Percentiles rank a stretch among this genome's conserved stretches.
Conservation (phyloP, 2,329 filamentous ascomycete genomes). For the Alternaria sp. region DNA sequence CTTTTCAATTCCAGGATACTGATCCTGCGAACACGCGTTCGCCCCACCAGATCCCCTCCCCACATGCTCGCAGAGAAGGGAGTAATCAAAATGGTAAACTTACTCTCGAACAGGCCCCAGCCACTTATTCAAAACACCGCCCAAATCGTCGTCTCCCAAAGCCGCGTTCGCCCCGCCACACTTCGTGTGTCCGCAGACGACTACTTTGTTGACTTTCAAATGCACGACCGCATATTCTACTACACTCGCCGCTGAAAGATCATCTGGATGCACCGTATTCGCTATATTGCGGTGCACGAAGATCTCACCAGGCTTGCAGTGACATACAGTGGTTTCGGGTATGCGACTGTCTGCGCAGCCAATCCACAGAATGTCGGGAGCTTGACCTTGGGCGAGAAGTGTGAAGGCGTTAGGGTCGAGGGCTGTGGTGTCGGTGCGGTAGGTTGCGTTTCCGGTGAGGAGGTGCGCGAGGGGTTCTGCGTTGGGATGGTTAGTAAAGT, state of each 20-base stretch:
- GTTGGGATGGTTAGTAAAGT: constrained; percentile 29
- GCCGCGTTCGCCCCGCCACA: constrained; percentile 66
- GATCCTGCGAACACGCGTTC: not conserved
- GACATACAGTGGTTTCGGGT: constrained; percentile 81
- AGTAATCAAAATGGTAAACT: not conserved
- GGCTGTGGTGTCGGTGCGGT: constrained; percentile 69
- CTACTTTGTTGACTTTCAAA: constrained; percentile 69
- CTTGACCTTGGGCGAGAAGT: constrained; percentile 70
- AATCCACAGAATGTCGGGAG: constrained; percentile 76
- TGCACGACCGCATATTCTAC: constrained; percentile 79
- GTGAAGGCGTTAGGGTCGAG: constrained; percentile 75
- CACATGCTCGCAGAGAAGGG: not conserved
- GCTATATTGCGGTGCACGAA: constrained; percentile 92
- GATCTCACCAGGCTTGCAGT: constrained; percentile 80
- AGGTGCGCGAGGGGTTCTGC: constrained; percentile 66
- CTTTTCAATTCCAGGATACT: not conserved
- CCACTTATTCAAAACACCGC: constrained; percentile 65
- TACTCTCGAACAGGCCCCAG: constrained; percentile 61
- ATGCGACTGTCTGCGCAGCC: constrained; percentile 87
- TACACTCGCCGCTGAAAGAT: constrained; percentile 76
- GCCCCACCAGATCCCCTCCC: not conserved
- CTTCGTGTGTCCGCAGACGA: constrained; percentile 66
- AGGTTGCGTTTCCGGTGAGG: constrained; percentile 72
- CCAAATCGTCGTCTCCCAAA: constrained; percentile 63
- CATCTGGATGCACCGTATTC: constrained; percentile 63